phyloP scores from a whole-genome alignment of 163 green algal genomes.

The Scenedesmus sp. region DNA sequence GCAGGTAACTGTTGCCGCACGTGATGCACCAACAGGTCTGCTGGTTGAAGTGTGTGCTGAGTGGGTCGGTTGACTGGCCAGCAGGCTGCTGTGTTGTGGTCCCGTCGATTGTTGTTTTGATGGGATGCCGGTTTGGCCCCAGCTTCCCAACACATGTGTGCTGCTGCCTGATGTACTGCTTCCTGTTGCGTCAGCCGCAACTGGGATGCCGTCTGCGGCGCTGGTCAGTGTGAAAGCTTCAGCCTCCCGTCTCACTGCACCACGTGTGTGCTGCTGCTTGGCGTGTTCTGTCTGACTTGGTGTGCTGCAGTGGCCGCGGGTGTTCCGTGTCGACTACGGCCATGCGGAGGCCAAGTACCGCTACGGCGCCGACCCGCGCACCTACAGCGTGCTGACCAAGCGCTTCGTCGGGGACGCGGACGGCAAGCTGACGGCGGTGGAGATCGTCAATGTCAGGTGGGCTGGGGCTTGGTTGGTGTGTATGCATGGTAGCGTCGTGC shows the following conservation, averaged over 20 bases:
- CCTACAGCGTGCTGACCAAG: constrained; percentile 96
- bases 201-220: no score
- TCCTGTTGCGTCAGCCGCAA: no score
- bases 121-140: no score
- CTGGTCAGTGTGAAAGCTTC: no score
- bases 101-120: no score
- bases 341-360: constrained; percentile 88
- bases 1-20: constrained; percentile 49
- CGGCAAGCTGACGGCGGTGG: constrained; percentile 86
- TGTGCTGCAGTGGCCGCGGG: constrained; percentile 81
- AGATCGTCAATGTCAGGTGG: constrained; percentile 81
- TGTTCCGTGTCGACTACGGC: constrained; percentile 92
- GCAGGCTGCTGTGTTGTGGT: no score
- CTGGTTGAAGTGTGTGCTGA: not conserved
- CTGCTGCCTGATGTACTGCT: not conserved
- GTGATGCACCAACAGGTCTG: not conserved
- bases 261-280: no score
- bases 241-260: no score
- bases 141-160: no score
- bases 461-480: no score
- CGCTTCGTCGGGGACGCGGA: constrained; percentile 88
- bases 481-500: no score
- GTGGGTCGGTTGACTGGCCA: no score
- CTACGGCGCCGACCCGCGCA: constrained; percentile 90
- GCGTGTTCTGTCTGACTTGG: not conserved